Evolutionary conservation across 805 yeast genomes (phyloP).

Genomic region (Huiozyma sinensis): DNA sequence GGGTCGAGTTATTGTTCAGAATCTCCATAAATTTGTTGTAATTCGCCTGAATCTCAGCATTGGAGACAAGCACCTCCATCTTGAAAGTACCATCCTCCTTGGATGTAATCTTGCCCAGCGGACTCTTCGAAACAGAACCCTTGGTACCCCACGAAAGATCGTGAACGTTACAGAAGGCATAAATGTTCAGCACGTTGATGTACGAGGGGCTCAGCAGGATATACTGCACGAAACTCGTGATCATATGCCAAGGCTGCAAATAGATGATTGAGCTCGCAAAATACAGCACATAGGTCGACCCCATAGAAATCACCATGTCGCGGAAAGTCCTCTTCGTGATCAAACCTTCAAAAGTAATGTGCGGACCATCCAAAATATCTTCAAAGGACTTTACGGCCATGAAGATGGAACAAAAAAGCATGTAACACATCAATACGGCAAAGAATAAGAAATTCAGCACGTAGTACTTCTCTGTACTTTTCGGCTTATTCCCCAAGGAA

Average conservation of each 20-base stretch:
- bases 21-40: slow-evolving; percentile 57
- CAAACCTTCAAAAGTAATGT: slow-evolving; percentile 34
- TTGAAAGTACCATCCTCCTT: slow-evolving; percentile 55
- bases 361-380: slow-evolving; percentile 29
- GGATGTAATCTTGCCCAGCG: slow-evolving; percentile 81
- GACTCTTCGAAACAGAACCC: slow-evolving; percentile 52
- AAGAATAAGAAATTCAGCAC: slow-evolving; percentile 64
- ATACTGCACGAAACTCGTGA: slow-evolving; percentile 80
- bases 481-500: slow-evolving; percentile 89
- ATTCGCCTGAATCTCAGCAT: slow-evolving; percentile 62
- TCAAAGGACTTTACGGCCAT: slow-evolving; percentile 67
- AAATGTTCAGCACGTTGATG: slow-evolving; percentile 81
- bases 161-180: slow-evolving; percentile 92
- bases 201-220: slow-evolving; percentile 78
- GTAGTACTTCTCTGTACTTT: slow-evolving; percentile 77
- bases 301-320: slow-evolving; percentile 76
- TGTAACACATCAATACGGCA: slow-evolving; percentile 80
- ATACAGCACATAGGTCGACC: slow-evolving; percentile 75
- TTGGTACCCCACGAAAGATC: slow-evolving; percentile 98
- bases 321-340: slow-evolving; percentile 65
- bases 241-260: slow-evolving; percentile 87
- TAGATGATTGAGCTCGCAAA: slow-evolving; percentile 68
- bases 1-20: slow-evolving; percentile 35
- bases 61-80: slow-evolving; percentile 64
- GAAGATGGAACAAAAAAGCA: slow-evolving; percentile 78